Evolutionary conservation across 2,329 filamentous ascomycete genomes (phyloP).

Genomic region (Hymenoscyphus scutula): DNA sequence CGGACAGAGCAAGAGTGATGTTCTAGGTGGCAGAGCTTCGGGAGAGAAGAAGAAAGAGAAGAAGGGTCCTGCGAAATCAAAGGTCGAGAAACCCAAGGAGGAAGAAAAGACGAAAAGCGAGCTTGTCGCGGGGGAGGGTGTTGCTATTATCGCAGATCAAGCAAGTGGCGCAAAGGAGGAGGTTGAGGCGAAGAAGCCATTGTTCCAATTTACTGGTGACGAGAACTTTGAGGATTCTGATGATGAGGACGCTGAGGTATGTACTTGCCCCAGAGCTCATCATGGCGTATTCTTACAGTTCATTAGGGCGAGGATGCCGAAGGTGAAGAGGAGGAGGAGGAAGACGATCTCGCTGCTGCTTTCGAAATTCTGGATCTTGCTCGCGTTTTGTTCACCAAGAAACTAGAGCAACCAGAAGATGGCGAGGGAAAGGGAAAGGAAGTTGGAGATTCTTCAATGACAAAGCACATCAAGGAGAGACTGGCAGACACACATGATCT

Average conservation of each 20-base stretch:
- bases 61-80: constrained; percentile 42
- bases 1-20: constrained; percentile 90
- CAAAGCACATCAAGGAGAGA: constrained; percentile 72
- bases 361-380: constrained; percentile 84
- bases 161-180: constrained; percentile 36
- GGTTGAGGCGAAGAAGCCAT: constrained; percentile 61
- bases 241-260: constrained; percentile 60
- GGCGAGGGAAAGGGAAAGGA: constrained; percentile 48
- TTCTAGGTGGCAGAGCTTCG: constrained; percentile 78
- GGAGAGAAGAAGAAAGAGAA: constrained; percentile 51
- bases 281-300: constrained; percentile 42
- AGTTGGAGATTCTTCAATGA: constrained; percentile 38
- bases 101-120: constrained; percentile 36
- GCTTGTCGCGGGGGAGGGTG: constrained; percentile 47
- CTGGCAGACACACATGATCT: constrained; percentile 92
- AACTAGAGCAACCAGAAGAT: constrained; percentile 49
- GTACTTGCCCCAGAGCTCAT: constrained; percentile 46
- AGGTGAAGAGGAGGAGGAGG: constrained; percentile 54
- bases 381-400: constrained; percentile 60
- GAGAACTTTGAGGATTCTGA: constrained; percentile 89
- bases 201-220: constrained; percentile 91
- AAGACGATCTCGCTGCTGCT: constrained; percentile 74
- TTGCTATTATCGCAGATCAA: constrained; percentile 39
- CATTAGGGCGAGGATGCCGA: constrained; percentile 43
- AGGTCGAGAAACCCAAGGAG: constrained; percentile 37